Conservation (phyloP, 2,329 filamentous ascomycete genomes). For the Cladophialophora bantiana region DNA sequence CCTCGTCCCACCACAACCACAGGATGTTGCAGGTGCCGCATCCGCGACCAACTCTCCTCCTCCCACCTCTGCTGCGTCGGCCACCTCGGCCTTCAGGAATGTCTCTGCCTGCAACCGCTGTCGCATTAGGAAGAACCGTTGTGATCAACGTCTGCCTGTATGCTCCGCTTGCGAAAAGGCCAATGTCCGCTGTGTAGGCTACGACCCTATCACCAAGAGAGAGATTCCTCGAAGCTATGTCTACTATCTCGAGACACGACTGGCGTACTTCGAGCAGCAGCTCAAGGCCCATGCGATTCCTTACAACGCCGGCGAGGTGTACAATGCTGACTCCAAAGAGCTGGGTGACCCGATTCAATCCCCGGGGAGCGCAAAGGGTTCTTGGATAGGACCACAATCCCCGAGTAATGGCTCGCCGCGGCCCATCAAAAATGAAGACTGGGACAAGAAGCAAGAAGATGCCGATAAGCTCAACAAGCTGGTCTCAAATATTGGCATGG, state of each 20-base stretch:
- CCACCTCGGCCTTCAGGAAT: constrained; percentile 71
- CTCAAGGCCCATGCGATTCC: constrained; percentile 72
- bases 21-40: constrained; percentile 19
- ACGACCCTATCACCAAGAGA: constrained; percentile 94
- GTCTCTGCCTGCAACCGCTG: constrained; percentile 96
- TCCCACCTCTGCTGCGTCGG: constrained; percentile 39
- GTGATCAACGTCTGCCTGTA: constrained; percentile 89
- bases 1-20: constrained; percentile 18
- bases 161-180: constrained; percentile 94
- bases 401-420: constrained; percentile 40
- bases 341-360: constrained; percentile 30
- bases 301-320: constrained; percentile 73
- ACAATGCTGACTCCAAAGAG: constrained; percentile 60
- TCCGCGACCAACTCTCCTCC: constrained; percentile 35
- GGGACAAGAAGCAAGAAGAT: constrained; percentile 58
- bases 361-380: constrained; percentile 38
- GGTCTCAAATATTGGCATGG: constrained; percentile 74
- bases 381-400: constrained; percentile 28
- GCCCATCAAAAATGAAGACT: constrained; percentile 41
- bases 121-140: constrained; percentile 89
- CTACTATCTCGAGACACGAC: constrained; percentile 87
- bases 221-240: constrained; percentile 94
- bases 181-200: constrained; percentile 88
- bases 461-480: constrained; percentile 69
- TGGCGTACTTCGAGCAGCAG: constrained; percentile 81